Conservation (phyloP, 805 yeast species). For the Schwanniomyces sp. region DNA sequence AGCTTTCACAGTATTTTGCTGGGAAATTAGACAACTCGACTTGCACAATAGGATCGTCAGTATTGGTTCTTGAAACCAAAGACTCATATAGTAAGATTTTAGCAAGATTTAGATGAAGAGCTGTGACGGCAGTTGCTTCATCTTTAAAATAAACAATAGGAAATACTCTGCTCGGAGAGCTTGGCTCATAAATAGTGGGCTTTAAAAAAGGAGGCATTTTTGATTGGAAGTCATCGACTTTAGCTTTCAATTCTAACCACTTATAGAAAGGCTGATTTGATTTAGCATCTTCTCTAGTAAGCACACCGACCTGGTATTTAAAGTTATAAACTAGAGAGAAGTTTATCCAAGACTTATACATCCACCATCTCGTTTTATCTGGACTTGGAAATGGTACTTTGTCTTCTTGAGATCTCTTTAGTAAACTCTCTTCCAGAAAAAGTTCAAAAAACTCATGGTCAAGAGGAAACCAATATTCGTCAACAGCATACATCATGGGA, state of each 20-base stretch:
- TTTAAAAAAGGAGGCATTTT: constrained; percentile 27
- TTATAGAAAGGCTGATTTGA: constrained; percentile 19
- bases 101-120: constrained; percentile 29
- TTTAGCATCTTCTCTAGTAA: constrained; percentile 24
- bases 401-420: constrained; percentile 1
- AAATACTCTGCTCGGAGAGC: constrained; percentile 18
- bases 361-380: constrained; percentile 34
- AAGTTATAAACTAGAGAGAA: constrained; percentile 31
- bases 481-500: constrained; percentile 33
- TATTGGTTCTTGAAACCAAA: constrained; percentile 18
- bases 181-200: constrained; percentile 32
- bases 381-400: constrained; percentile 6
- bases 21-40: constrained; percentile 24
- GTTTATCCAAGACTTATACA: constrained; percentile 27
- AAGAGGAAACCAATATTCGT: constrained; percentile 30
- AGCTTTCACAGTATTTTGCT: constrained; percentile 19
- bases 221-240: constrained; percentile 27
- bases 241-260: constrained; percentile 27
- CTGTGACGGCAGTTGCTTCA: constrained; percentile 32
- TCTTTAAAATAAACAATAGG: constrained; percentile 37
- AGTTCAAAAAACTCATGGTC: constrained; percentile 29
- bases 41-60: constrained; percentile 11
- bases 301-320: constrained; percentile 21
- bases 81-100: constrained; percentile 29
- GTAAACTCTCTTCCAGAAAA: constrained; percentile 8